Conservation (phyloP, 83 land plant species). For the Thuja plicata region DNA sequence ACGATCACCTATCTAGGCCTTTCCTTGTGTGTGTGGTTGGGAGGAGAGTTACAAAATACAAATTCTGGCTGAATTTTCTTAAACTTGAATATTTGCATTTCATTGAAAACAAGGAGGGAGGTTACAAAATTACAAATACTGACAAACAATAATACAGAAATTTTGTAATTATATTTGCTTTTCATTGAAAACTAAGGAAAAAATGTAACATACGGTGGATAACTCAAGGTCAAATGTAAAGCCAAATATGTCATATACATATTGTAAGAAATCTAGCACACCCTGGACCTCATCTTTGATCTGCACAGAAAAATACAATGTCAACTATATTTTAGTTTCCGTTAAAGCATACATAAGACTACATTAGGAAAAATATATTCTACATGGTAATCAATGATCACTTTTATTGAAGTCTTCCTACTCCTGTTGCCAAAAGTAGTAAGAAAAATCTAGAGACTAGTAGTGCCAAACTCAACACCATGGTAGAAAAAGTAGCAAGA, state of each 20-base stretch:
- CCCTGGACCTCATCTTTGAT: conserved; percentile 80
- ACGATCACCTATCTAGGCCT: background rate
- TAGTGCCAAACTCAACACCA: background rate
- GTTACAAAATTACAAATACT: background rate
- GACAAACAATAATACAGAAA: background rate
- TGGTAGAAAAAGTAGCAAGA: background rate
- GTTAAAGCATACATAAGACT: background rate
- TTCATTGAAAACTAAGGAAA: background rate
- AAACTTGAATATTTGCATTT: background rate
- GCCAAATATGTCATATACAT: conserved; percentile 78
- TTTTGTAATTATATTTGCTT: background rate
- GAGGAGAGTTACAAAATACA: background rate
- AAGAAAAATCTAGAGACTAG: background rate
- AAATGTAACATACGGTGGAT: conserved; percentile 72
- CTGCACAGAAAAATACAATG: conserved; percentile 46
- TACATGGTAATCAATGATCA: background rate
- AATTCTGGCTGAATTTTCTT: background rate
- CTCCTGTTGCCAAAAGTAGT: background rate
- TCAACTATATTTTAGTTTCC: background rate
- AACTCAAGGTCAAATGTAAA: conserved; percentile 92
- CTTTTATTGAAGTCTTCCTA: background rate
- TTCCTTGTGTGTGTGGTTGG: background rate
- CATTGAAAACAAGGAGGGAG: background rate
- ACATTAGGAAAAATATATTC: background rate
- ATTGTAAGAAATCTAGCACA: conserved; percentile 74